Conservation (phyloP, 768 basidiomycete genomes). For the Lepiota venenata region DNA sequence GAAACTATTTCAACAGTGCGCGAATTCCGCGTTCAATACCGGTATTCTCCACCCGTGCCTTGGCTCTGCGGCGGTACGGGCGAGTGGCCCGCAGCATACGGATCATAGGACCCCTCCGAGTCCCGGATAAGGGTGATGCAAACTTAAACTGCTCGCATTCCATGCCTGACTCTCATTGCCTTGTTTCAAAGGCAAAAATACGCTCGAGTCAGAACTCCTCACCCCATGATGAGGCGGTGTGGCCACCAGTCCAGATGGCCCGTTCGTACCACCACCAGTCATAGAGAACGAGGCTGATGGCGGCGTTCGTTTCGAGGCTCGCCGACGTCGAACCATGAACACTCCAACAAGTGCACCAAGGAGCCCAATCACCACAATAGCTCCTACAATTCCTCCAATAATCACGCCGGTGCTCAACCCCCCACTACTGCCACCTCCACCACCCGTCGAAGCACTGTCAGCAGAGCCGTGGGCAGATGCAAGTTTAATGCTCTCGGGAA, state of each 20-base stretch:
- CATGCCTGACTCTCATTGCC: conserved; percentile 54
- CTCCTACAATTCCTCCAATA: conserved; percentile 12
- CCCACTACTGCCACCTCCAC: not conserved
- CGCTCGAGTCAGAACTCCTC: conserved; percentile 59
- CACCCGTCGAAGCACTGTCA: not conserved
- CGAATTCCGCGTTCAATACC: not conserved
- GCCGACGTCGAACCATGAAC: conserved; percentile 12
- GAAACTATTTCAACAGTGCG: not conserved
- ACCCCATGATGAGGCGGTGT: not conserved
- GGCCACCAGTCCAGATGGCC: conserved; percentile 19
- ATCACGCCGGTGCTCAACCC: not conserved
- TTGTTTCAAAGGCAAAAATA: conserved; percentile 68
- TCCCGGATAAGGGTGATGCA: conserved; percentile 24
- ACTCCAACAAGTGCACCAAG: conserved; percentile 13
- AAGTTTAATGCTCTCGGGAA: conserved; percentile 50
- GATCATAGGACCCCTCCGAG: conserved; percentile 8
- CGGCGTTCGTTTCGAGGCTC: conserved; percentile 3
- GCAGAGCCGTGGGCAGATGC: conserved; percentile 36
- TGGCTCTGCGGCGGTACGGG: not conserved
- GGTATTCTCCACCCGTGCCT: no score
- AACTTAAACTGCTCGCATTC: conserved; percentile 50
- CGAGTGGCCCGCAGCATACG: not conserved
- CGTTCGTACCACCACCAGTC: conserved; percentile 16
- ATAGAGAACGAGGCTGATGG: conserved; percentile 11
- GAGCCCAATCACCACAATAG: conserved; percentile 13